Percentiles rank a stretch among this genome's conserved stretches.
Conservation (phyloP, 495 filamentous ascomycete genomes). For the Sphaerosporella brunnea region DNA sequence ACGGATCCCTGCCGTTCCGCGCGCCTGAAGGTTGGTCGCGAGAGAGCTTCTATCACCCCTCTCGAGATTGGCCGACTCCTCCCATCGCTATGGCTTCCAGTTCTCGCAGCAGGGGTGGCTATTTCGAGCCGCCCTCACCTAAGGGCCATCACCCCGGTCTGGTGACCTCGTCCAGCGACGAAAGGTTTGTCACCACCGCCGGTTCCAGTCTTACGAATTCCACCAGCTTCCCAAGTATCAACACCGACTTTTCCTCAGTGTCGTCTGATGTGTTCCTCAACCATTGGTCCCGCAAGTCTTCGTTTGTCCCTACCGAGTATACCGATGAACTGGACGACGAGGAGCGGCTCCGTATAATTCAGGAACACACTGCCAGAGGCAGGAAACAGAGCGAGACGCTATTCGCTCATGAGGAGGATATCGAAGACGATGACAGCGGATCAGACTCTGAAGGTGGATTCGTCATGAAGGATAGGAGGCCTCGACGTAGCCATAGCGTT, state of each 20-base stretch:
- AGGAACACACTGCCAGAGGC: conserved; percentile 8
- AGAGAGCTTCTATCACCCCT: background rate
- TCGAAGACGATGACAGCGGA: conserved; percentile 16
- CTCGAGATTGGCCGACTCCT: background rate
- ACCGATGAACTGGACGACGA: conserved; percentile 16
- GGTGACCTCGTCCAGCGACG: conserved; percentile 22
- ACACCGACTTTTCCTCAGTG: conserved; percentile 23
- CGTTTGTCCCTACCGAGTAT: conserved; percentile 8
- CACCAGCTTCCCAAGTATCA: conserved; percentile 22
- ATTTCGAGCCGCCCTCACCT: conserved; percentile 1
- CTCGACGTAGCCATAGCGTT: conserved; percentile 14
- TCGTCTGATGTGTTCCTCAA: conserved; percentile 20
- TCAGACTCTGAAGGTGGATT: conserved; percentile 22
- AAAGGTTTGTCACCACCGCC: conserved; percentile 23
- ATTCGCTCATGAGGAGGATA: conserved; percentile 15
- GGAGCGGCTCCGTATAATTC: conserved; percentile 15
- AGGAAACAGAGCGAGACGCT: conserved; percentile 10
- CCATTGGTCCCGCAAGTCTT: conserved; percentile 21
- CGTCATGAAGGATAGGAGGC: conserved; percentile 11
- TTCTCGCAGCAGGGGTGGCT: background rate
- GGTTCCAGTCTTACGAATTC: conserved; percentile 25
- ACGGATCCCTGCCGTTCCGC: background rate
- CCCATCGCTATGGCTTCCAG: conserved; percentile 2
- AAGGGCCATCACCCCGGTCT: conserved; percentile 3
- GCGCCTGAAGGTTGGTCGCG: background rate